These are phyloP conservation scores for Rhizopogon parksii DNA, from an alignment of 1,284 basidiomycete genomes.

Conservation along the genomic window DNA sequence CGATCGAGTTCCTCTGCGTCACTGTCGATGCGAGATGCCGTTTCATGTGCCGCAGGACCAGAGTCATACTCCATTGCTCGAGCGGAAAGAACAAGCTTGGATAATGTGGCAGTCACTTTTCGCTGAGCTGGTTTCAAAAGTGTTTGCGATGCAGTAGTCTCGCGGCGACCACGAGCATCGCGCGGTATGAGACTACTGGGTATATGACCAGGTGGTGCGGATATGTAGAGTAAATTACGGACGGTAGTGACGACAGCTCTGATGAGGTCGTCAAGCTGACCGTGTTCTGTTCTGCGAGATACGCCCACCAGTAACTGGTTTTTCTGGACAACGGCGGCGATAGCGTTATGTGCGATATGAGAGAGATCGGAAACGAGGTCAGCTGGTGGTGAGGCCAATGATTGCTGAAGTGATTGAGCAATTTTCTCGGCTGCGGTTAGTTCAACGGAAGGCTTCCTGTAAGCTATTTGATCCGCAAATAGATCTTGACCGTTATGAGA, in stretches of 20 bases:
- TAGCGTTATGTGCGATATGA: conserved; percentile 48
- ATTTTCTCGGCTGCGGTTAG: conserved; percentile 62
- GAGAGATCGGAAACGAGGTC: conserved; percentile 57
- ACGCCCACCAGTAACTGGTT: conserved; percentile 44
- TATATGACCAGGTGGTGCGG: conserved; percentile 58
- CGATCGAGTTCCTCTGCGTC: conserved; percentile 76
- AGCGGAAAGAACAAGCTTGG: conserved; percentile 68
- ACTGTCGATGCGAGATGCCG: conserved; percentile 64
- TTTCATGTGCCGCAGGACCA: conserved; percentile 51
- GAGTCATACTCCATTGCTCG: conserved; percentile 74
- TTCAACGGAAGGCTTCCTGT: conserved; percentile 29
- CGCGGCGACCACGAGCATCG: conserved; percentile 37
- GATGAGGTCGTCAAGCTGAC: conserved; percentile 58
- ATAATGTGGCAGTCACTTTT: conserved; percentile 73
- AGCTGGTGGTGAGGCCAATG: conserved; percentile 49
- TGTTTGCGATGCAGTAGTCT: conserved; percentile 42
- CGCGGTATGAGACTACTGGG: conserved; percentile 50
- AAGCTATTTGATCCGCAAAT: conserved; percentile 9
- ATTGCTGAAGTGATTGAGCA: conserved; percentile 58
- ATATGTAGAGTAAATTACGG: conserved; percentile 67
- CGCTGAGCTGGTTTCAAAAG: conserved; percentile 67
- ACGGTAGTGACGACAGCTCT: conserved; percentile 61
- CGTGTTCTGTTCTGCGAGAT: conserved; percentile 45
- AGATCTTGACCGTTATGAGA: conserved; percentile 25
- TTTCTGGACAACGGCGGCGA: conserved; percentile 53